These are phyloP conservation scores for Elaeagnus macrophylla DNA, from an alignment of 306 rosid species.

Conservation along the genomic window DNA sequence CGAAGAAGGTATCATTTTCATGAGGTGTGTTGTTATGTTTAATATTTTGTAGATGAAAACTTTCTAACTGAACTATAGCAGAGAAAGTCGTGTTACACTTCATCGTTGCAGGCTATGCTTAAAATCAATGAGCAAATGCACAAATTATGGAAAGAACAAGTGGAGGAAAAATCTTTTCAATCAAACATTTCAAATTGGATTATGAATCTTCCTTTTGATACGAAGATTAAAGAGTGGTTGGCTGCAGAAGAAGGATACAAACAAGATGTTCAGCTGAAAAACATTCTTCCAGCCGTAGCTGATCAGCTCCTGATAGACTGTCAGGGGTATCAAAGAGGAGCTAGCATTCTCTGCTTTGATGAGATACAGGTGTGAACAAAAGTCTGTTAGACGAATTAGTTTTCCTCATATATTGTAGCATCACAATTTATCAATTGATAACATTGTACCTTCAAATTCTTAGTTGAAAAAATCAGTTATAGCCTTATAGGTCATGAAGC, in stretches of 20 bases:
- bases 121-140: slow-evolving; percentile 96
- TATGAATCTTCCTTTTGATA: slow-evolving; percentile 73
- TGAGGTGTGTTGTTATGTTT: slow-evolving; percentile 55
- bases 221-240: slow-evolving; percentile 85
- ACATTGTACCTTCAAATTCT: neutral
- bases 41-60: neutral
- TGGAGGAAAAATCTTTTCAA: slow-evolving; percentile 59
- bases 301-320: slow-evolving; percentile 62
- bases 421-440: too few relatives aligned
- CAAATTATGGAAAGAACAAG: slow-evolving; percentile 76
- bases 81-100: slow-evolving; percentile 11
- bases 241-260: slow-evolving; percentile 84
- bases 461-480: too few relatives aligned
- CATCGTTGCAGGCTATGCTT: slow-evolving; percentile 76
- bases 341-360: slow-evolving; percentile 86
- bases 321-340: slow-evolving; percentile 58
- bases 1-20: slow-evolving; percentile 87
- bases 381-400: slow-evolving; percentile 1
- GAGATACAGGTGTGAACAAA: slow-evolving; percentile 73
- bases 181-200: slow-evolving; percentile 76
- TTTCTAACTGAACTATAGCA: slow-evolving; percentile 7
- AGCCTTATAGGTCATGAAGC: too few relatives aligned
- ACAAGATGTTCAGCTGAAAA: slow-evolving; percentile 73
- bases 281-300: slow-evolving; percentile 90
- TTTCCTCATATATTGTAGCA: neutral